These are phyloP conservation scores for Tothia fuscella DNA, from an alignment of 2,329 filamentous ascomycete genomes.

Conservation along the genomic window DNA sequence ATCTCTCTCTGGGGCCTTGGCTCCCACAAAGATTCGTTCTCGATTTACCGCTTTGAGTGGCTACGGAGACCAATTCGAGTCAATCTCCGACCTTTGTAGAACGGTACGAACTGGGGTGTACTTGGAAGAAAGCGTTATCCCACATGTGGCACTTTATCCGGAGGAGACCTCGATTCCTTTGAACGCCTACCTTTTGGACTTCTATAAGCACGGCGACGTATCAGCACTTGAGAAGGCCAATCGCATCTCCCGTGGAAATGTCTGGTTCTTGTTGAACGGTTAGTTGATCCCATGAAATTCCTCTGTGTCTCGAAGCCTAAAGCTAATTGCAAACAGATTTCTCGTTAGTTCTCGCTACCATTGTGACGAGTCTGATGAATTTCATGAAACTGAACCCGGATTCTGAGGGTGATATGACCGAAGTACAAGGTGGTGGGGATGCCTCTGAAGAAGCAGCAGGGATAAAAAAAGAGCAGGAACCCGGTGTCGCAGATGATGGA, in stretches of 20 bases:
- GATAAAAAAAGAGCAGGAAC: conserved; percentile 17
- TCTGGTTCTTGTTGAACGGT: conserved; percentile 59
- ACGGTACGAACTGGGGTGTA: conserved; percentile 57
- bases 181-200: conserved; percentile 63
- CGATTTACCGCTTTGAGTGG: conserved; percentile 63
- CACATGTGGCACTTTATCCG: conserved; percentile 51
- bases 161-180: conserved; percentile 42
- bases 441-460: conserved; percentile 35
- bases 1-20: no score
- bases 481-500: conserved; percentile 14
- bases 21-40: conserved; percentile 41
- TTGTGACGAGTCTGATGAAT: conserved; percentile 51
- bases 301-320: neutral
- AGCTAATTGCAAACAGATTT: conserved; percentile 33
- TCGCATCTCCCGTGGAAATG: conserved; percentile 50
- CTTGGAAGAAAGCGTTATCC: conserved; percentile 62
- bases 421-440: conserved; percentile 40
- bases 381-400: conserved; percentile 40
- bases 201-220: conserved; percentile 61
- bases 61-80: conserved; percentile 49
- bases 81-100: conserved; percentile 54
- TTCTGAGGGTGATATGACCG: conserved; percentile 38
- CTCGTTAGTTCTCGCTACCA: conserved; percentile 54
- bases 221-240: conserved; percentile 51
- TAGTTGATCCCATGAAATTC: neutral